Evolutionary conservation across 331 rosid species (phyloP).

Genomic region (Prunus yedoensis): DNA sequence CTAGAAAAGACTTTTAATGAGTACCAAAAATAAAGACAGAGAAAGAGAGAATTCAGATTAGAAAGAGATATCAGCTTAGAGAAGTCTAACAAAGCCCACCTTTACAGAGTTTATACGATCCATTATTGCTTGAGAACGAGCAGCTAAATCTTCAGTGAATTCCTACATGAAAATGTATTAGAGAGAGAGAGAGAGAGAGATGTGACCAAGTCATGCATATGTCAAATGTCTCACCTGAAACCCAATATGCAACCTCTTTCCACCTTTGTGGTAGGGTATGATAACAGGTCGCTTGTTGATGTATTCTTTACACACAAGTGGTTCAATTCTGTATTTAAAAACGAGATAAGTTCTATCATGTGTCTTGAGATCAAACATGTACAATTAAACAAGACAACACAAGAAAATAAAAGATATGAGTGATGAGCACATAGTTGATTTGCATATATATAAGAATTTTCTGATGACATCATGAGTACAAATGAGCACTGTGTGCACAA

Average conservation of each 20-base stretch:
- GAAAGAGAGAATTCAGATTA: background rate
- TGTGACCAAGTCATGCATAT: constrained; percentile 5
- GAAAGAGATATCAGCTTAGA: background rate
- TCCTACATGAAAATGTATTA: constrained; percentile 48
- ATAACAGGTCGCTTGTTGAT: constrained; percentile 65
- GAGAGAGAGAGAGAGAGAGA: background rate
- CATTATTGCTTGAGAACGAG: constrained; percentile 70
- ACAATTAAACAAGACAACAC: background rate
- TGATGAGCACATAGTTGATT: background rate
- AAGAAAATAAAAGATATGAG: background rate
- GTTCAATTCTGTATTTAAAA: constrained; percentile 69
- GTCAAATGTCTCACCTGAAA: constrained; percentile 59
- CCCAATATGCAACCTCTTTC: constrained; percentile 93
- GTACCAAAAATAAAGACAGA: background rate
- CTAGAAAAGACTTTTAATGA: background rate
- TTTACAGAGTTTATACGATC: constrained; percentile 57
- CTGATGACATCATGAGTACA: background rate
- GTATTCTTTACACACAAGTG: constrained; percentile 91
- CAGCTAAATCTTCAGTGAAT: constrained; percentile 80
- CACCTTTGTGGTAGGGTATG: constrained; percentile 94
- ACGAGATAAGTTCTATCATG: constrained; percentile 18
- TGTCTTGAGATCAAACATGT: background rate
- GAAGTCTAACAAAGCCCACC: constrained; percentile 45
- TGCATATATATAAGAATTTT: background rate
- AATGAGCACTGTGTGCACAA: no score